Conservation (phyloP, 2,329 filamentous ascomycete genomes). For the Monascus ruber region DNA sequence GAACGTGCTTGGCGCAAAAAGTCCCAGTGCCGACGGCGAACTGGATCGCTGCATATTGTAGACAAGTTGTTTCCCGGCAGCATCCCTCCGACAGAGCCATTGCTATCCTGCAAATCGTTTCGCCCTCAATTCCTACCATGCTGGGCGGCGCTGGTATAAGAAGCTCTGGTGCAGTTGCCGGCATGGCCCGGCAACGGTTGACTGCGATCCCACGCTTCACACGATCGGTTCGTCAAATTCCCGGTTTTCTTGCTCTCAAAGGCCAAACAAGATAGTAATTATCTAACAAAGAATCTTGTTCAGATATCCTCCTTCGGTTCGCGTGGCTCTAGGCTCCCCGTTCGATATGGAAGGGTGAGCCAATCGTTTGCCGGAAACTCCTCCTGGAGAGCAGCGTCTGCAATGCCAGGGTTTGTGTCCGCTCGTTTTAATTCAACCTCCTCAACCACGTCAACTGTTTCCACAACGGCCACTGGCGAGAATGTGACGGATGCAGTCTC, state of each 20-base stretch:
- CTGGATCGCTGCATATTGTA: no score
- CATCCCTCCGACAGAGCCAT: no score
- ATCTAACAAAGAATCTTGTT: constrained; percentile 9
- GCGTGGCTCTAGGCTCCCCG: constrained; percentile 11
- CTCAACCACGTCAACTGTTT: background rate
- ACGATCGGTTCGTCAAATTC: constrained; percentile 22
- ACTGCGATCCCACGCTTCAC: constrained; percentile 16
- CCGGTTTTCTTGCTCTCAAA: no score
- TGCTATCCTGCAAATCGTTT: background rate
- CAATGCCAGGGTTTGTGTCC: constrained; percentile 13
- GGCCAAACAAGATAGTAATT: background rate
- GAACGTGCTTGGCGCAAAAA: constrained; percentile 18
- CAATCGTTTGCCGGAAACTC: constrained; percentile 10
- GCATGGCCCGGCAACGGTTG: constrained; percentile 19
- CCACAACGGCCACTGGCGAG: constrained; percentile 7
- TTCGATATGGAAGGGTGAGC: constrained; percentile 10
- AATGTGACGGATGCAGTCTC: background rate
- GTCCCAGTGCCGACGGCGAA: constrained; percentile 1
- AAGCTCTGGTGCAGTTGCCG: constrained; percentile 35
- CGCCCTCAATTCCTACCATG: constrained; percentile 31
- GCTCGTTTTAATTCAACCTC: constrained; percentile 30
- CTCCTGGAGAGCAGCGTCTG: constrained; percentile 13
- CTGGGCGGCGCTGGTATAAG: constrained; percentile 44
- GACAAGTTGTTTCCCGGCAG: no score
- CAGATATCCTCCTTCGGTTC: constrained; percentile 27